These are phyloP conservation scores for Vicia sativa DNA, from an alignment of 306 rosid species.

Conservation along the genomic window DNA sequence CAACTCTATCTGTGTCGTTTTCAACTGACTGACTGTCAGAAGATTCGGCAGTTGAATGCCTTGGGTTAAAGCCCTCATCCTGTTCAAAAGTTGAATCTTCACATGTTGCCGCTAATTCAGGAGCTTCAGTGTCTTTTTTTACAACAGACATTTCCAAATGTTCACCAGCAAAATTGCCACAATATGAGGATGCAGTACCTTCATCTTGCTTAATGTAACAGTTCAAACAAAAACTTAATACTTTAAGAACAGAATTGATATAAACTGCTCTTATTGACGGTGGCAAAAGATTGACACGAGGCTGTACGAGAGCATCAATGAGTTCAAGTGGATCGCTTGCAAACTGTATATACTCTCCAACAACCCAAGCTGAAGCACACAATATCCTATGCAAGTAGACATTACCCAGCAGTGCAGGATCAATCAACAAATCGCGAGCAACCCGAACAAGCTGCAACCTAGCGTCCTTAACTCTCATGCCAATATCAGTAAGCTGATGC, in stretches of 20 bases:
- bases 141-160: slow-evolving; percentile 39
- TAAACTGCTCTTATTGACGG: slow-evolving; percentile 77
- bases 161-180: slow-evolving; percentile 40
- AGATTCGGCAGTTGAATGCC: slow-evolving; percentile 48
- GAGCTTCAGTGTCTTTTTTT: slow-evolving; percentile 42
- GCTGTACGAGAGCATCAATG: slow-evolving; percentile 88
- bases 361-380: slow-evolving; percentile 90
- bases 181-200: slow-evolving; percentile 32
- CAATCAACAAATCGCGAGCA: slow-evolving; percentile 80
- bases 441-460: slow-evolving; percentile 80
- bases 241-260: slow-evolving; percentile 78
- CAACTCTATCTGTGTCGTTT: slow-evolving; percentile 37
- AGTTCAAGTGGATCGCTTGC: slow-evolving; percentile 71
- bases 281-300: slow-evolving; percentile 83
- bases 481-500: slow-evolving; percentile 82
- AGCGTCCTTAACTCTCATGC: slow-evolving; percentile 88
- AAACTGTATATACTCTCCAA: slow-evolving; percentile 78
- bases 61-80: slow-evolving; percentile 59
- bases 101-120: slow-evolving; percentile 41
- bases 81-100: slow-evolving; percentile 45
- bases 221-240: slow-evolving; percentile 61
- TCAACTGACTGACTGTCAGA: slow-evolving; percentile 46
- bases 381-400: slow-evolving; percentile 69
- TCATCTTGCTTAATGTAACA: slow-evolving; percentile 57
- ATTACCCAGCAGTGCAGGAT: slow-evolving; percentile 93